These are phyloP conservation scores for Citrus medica DNA, from an alignment of 345 rosid species.

Conservation along the genomic window DNA sequence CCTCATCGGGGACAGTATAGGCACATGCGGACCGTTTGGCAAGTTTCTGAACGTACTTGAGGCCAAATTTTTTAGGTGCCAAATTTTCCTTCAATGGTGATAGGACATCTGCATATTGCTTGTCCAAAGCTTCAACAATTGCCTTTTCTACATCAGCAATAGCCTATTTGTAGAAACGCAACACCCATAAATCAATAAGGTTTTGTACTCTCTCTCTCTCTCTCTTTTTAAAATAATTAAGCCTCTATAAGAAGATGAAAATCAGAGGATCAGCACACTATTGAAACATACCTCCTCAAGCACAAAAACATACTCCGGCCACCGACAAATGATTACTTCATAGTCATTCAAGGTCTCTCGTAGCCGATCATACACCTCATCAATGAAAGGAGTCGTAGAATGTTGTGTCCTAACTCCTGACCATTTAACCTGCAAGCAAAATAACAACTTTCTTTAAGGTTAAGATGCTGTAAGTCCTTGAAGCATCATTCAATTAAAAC, in stretches of 20 bases:
- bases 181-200: neutral
- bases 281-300: slow-evolving; percentile 73
- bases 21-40: slow-evolving; percentile 75
- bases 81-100: slow-evolving; percentile 90
- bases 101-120: slow-evolving; percentile 87
- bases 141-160: slow-evolving; percentile 96
- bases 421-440: slow-evolving; percentile 83
- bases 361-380: slow-evolving; percentile 89
- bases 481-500: slow-evolving; percentile 4
- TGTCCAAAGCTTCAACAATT: slow-evolving; percentile 87
- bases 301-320: slow-evolving; percentile 94
- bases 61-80: slow-evolving; percentile 83
- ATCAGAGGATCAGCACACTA: neutral
- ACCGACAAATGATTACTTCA: slow-evolving; percentile 86
- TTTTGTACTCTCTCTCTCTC: neutral
- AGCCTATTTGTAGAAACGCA: slow-evolving; percentile 47
- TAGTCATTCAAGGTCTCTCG: slow-evolving; percentile 70
- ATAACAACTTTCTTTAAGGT: slow-evolving; percentile 5
- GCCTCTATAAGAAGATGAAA: neutral
- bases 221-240: neutral
- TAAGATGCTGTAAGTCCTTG: neutral
- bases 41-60: slow-evolving; percentile 87
- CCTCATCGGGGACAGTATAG: slow-evolving; percentile 88
- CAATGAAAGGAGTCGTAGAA: slow-evolving; percentile 92
- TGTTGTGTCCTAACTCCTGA: slow-evolving; percentile 89